Evolutionary conservation across 2,329 filamentous ascomycete genomes (phyloP).

Genomic region (Trichoderma semiorbis): DNA sequence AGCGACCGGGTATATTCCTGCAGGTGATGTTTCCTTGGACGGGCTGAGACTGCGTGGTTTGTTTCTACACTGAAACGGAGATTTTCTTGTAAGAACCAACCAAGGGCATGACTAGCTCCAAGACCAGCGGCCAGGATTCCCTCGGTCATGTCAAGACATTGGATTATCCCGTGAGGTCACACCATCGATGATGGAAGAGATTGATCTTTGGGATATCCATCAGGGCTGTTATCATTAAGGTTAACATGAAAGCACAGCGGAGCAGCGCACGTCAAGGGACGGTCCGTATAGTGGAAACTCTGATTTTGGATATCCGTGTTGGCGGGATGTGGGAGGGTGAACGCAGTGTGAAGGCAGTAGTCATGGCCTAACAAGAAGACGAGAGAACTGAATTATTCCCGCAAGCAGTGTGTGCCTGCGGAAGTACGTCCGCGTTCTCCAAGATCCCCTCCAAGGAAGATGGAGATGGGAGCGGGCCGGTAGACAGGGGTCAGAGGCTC

Average conservation of each 20-base stretch:
- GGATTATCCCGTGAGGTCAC: not conserved
- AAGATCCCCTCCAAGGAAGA: constrained; percentile 3
- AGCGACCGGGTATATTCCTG: not conserved
- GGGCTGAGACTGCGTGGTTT: not conserved
- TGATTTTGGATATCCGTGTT: not conserved
- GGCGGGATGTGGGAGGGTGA: not conserved
- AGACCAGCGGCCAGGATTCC: not conserved
- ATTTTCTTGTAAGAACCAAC: not conserved
- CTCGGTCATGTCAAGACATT: not conserved
- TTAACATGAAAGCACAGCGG: not conserved
- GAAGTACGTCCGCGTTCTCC: not conserved
- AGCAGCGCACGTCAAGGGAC: not conserved
- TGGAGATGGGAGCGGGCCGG: constrained; percentile 9
- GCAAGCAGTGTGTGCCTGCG: not conserved
- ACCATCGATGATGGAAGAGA: not conserved
- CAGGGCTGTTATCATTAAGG: not conserved
- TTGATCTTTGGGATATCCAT: not conserved
- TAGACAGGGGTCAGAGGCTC: not conserved
- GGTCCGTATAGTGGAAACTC: constrained; percentile 1
- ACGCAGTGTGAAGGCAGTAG: not conserved
- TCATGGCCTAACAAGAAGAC: not conserved
- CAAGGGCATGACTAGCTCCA: not conserved
- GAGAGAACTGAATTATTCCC: not conserved
- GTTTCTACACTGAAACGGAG: not conserved
- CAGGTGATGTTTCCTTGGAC: not conserved